These are phyloP conservation scores for Musa itinerans DNA, from an alignment of 176 grass and related monocot genomes.

Conservation along the genomic window DNA sequence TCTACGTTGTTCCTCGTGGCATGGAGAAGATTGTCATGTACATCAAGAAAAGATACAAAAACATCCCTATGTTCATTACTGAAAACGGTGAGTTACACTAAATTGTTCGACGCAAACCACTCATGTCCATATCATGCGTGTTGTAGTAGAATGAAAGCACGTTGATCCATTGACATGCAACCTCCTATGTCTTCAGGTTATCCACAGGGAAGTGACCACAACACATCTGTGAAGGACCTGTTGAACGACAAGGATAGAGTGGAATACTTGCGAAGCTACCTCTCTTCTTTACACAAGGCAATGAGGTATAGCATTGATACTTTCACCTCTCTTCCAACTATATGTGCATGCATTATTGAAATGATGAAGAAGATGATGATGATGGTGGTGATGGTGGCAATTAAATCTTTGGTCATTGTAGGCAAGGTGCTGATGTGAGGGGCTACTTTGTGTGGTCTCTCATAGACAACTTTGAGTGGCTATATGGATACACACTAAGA, in stretches of 20 bases:
- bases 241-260: slow-evolving; percentile 39
- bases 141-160: not conserved
- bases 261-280: slow-evolving; percentile 39
- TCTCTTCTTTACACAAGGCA: slow-evolving; percentile 34
- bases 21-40: slow-evolving; percentile 49
- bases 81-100: slow-evolving; percentile 41
- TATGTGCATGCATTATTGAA: not conserved
- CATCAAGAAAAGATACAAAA: slow-evolving; percentile 63
- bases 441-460: slow-evolving; percentile 69
- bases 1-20: slow-evolving; percentile 46
- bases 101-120: not conserved
- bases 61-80: slow-evolving; percentile 60
- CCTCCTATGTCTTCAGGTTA: slow-evolving; percentile 33
- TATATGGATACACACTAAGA: slow-evolving; percentile 44
- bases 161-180: not conserved
- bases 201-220: slow-evolving; percentile 29
- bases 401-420: not conserved
- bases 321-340: not conserved
- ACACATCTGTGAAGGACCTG: slow-evolving; percentile 26
- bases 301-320: slow-evolving; percentile 33
- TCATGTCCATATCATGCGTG: not conserved
- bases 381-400: not conserved
- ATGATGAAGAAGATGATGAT: not conserved
- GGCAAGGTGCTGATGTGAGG: slow-evolving; percentile 61
- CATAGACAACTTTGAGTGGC: slow-evolving; percentile 62